Evolutionary conservation across 192 early-diverging fungal species (phyloP), one percentile per base, ranked within the genome.

Genomic region (Rhizoclosmatium globosum): DNA sequence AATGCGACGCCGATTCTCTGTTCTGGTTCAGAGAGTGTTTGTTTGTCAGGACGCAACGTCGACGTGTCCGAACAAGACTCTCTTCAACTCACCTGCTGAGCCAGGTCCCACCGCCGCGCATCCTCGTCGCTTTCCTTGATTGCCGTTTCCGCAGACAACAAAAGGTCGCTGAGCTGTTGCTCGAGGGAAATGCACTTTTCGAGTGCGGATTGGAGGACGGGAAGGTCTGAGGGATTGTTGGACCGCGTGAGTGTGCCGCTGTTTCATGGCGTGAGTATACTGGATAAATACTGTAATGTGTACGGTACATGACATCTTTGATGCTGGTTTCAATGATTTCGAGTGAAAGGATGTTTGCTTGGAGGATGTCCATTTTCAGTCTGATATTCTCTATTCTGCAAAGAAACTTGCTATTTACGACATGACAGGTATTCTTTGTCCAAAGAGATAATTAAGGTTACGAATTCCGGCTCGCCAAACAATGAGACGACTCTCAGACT

Each of bases 311-410:
- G 19, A 41, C 56, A 2, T n/a, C 47, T 15, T 72, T 72, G 38
- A 72, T 53, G 47, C 47, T 38, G 19, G 21, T 15, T 43, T 72
- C 71, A 58, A 58, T 58, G 47, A 2, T 48, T 70, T 70, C 44
- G n/a, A 70, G 68, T n/a, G 11, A 2, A 0, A 47, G 17, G 4
- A 70, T 70, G 2, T 50, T 38, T 47, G n/a, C 17, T 70, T 70
- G 42, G 31, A 31, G 31, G 31, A 31, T 0, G 31, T 31, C 31
- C 31, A 31, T 31, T 31, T 31, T 31, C 31, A 31, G 31, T 31
- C 31, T 31, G 31, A 31, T 31, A 31, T 31, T 31, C 31, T 31
- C 31, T 31, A 31, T 31, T 31, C 0, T 31, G 31, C 31, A 31
- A 31, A 31, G 31, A 31, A 31, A 31, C 0, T 31, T 31, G 31